These are phyloP conservation scores for Geranium brycei DNA, from an alignment of 345 rosid species.

Conservation along the genomic window DNA sequence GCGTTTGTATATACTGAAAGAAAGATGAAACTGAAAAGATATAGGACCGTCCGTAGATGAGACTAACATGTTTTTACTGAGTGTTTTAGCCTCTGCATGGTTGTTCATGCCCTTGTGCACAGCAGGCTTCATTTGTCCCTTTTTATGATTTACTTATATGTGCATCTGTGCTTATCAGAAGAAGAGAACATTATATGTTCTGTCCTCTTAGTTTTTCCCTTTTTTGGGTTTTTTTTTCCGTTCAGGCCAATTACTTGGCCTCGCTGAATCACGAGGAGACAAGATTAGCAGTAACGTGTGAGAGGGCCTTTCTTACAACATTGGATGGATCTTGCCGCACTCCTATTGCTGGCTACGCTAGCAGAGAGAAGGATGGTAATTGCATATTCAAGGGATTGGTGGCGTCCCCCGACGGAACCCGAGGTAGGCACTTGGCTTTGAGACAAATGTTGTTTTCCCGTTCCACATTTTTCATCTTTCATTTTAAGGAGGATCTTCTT, in stretches of 20 bases:
- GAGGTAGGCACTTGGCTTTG: constrained; percentile 31
- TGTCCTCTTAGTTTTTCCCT: no score
- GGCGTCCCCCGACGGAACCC: constrained; percentile 88
- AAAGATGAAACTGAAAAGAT: not conserved
- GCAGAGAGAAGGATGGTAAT: constrained; percentile 55
- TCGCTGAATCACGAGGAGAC: constrained; percentile 89
- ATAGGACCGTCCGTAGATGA: not conserved
- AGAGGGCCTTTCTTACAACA: constrained; percentile 73
- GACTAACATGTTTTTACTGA: no score
- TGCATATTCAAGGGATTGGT: constrained; percentile 83
- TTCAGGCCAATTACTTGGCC: constrained; percentile 64
- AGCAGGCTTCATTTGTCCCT: no score
- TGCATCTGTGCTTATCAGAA: no score
- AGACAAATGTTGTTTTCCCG: not conserved
- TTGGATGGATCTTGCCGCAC: constrained; percentile 97
- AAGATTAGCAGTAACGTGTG: constrained; percentile 78
- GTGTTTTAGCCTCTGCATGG: no score
- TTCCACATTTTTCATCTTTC: no score
- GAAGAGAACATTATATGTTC: no score
- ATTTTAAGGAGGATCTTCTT: not conserved
- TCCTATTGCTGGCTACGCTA: constrained; percentile 92
- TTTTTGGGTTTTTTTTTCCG: not conserved
- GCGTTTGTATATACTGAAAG: not conserved
- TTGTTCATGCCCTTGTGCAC: no score
- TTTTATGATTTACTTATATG: no score